Base-by-base conservation (phyloP, 192 early-diverging fungal genomes). In the Dissophora globulifera region DNA sequence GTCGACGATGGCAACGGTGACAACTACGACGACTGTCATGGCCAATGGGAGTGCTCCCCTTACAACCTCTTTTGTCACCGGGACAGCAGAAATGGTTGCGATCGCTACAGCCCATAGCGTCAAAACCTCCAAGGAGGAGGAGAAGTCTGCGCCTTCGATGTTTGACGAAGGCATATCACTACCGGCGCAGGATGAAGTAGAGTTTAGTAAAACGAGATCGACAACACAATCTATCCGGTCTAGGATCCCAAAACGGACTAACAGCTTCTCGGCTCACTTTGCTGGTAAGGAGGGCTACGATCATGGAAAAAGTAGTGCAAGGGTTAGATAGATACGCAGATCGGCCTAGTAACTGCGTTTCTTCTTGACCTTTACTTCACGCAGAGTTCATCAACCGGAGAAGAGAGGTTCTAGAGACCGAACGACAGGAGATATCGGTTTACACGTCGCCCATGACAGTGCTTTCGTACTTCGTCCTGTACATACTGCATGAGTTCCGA, bases 401-500 rank as follows among this genome's bases (percentile, higher is more conserved):
- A 19, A 55, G 60, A 40, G 58, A 62, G n/a, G 51, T 64, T 13
- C 46, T 80, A 20, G 78, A 79, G 52, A 76, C 69, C 1, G 57
- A 83, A 31, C 50, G 78, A 30, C 74, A 69, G 8, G 71, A 69
- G 25, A 69, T 83, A 30, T 83, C 82, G 17, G 65, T 83, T 2
- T 83, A 76, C 31, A 83, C 82, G 1, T 79, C 78, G 4, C 82
- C 82, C 6, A 29, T 80, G 35, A 74, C 79, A 3, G 78, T 83
- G 2, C 49, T 80, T 1, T 76, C 72, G 13, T 83, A 83, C 48
- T 83, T 83, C 54, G 53, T 76, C 12, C 46, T 78, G 30, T 83
- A 83, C 52, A 23, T 79, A 3, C 47, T 71, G 26, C 50, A 80
- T 32, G 71, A 83, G 66, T 47, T 74, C 23, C 79, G 79, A 27